These are phyloP conservation scores for Fusarium praegraminearum DNA, from an alignment of 2,329 filamentous ascomycete genomes.

Conservation along the genomic window DNA sequence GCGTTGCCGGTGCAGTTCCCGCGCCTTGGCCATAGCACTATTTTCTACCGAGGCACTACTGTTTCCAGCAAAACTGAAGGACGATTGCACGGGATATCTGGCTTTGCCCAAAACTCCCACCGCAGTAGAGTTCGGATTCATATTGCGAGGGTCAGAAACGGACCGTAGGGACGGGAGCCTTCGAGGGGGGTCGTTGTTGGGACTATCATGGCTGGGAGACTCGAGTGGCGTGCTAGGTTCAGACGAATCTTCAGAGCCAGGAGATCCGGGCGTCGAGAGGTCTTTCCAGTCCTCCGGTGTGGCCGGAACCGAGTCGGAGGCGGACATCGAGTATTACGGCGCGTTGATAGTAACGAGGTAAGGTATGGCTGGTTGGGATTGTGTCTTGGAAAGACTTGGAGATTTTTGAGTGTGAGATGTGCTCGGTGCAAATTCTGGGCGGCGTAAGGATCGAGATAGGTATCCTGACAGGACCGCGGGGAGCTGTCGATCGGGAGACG, in stretches of 20 bases:
- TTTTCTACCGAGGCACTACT: slow-evolving; percentile 52
- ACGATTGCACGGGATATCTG: slow-evolving; percentile 62
- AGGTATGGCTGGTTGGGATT: background rate
- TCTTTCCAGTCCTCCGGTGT: slow-evolving; percentile 61
- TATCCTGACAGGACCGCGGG: slow-evolving; percentile 26
- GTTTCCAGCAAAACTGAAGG: slow-evolving; percentile 52
- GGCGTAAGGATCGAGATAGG: slow-evolving; percentile 38
- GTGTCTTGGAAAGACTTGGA: background rate
- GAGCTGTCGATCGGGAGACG: slow-evolving; percentile 42
- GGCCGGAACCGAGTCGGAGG: slow-evolving; percentile 56
- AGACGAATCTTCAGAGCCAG: slow-evolving; percentile 61
- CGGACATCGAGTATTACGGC: slow-evolving; percentile 38
- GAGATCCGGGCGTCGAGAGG: slow-evolving; percentile 56
- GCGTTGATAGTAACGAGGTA: slow-evolving; percentile 14
- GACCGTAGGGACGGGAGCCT: slow-evolving; percentile 71
- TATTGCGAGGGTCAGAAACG: slow-evolving; percentile 69
- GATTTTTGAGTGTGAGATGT: slow-evolving; percentile 13
- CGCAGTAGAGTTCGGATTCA: slow-evolving; percentile 87
- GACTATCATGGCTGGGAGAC: slow-evolving; percentile 51
- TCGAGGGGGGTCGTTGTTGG: slow-evolving; percentile 56
- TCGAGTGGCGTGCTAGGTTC: slow-evolving; percentile 63
- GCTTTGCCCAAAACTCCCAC: slow-evolving; percentile 79
- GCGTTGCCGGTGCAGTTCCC: slow-evolving; percentile 60
- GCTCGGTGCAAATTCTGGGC: slow-evolving; percentile 17
- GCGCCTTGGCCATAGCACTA: slow-evolving; percentile 62